Conservation (phyloP, 139 green algal genomes). For the Desmodesmus armatus region DNA sequence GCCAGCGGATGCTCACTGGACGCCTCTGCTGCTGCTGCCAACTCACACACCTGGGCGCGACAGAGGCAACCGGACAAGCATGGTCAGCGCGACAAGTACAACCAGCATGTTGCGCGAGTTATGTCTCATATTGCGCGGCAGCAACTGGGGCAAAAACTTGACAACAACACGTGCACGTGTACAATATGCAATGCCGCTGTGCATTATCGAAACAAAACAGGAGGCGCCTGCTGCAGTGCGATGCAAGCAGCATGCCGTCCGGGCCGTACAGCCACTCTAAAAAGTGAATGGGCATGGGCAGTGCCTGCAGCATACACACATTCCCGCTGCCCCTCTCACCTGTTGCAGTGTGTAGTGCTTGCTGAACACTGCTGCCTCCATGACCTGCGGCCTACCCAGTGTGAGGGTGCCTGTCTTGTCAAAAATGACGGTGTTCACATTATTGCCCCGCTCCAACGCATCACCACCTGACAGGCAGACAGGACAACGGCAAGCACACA, state of each 20-base stretch:
- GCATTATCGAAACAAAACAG: not conserved
- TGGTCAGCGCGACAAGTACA: no score
- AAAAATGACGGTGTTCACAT: slow-evolving; percentile 88
- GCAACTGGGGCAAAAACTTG: not conserved
- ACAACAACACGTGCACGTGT: not conserved
- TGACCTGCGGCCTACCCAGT: slow-evolving; percentile 71
- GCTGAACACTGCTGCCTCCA: slow-evolving; percentile 19
- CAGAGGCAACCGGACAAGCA: not conserved
- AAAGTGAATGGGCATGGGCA: not conserved
- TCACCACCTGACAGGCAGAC: slow-evolving; percentile 49
- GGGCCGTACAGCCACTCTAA: no score
- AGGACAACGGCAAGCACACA: slow-evolving; percentile 1
- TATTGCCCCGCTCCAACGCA: slow-evolving; percentile 55
- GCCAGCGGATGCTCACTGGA: slow-evolving; percentile 94
- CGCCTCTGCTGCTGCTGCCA: slow-evolving; percentile 85
- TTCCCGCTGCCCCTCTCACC: not conserved
- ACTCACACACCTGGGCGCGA: slow-evolving; percentile 62
- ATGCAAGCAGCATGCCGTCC: not conserved
- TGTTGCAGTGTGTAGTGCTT: slow-evolving; percentile 27
- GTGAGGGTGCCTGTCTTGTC: slow-evolving; percentile 97
- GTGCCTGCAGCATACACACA: not conserved
- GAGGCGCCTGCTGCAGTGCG: no score
- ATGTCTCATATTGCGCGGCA: no score
- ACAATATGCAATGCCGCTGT: not conserved
- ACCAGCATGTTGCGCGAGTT: no score